These are phyloP conservation scores for Lichtheimia corymbifera DNA, from an alignment of 371 early-diverging fungal species.

Conservation along the genomic window DNA sequence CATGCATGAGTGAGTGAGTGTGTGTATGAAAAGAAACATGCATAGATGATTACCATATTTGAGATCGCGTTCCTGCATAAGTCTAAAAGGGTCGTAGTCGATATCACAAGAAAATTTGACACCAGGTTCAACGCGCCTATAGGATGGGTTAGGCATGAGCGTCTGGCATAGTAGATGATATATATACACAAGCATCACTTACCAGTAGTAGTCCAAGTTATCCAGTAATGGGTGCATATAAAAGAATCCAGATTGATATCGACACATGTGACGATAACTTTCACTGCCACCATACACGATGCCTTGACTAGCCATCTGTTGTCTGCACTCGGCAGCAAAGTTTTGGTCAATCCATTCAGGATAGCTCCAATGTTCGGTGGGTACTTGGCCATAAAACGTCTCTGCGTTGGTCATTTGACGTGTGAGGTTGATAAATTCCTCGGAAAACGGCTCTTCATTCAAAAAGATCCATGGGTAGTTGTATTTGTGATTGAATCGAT, in stretches of 20 bases:
- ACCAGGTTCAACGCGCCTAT: conserved; percentile 93
- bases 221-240: conserved; percentile 69
- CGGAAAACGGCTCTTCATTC: conserved; percentile 82
- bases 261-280: conserved; percentile 95
- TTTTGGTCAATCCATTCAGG: conserved; percentile 82
- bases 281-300: conserved; percentile 85
- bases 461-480: conserved; percentile 91
- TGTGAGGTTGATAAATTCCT: conserved; percentile 69
- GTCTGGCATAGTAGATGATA: conserved; percentile 63
- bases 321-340: conserved; percentile 57
- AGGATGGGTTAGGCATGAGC: conserved; percentile 64
- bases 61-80: conserved; percentile 77
- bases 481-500: conserved; percentile 79
- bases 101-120: conserved; percentile 87
- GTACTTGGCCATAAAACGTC: conserved; percentile 45
- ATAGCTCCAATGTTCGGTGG: conserved; percentile 77
- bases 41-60: conserved; percentile 64
- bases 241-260: conserved; percentile 77
- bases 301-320: conserved; percentile 57
- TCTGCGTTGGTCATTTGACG: conserved; percentile 55
- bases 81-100: conserved; percentile 87
- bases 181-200: conserved; percentile 12
- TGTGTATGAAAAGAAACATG: no score
- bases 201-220: conserved; percentile 92
- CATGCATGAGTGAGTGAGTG: no score